Evolutionary conservation across 2,329 filamentous ascomycete species (phyloP).

Genomic region (Aspergillus sp.): DNA sequence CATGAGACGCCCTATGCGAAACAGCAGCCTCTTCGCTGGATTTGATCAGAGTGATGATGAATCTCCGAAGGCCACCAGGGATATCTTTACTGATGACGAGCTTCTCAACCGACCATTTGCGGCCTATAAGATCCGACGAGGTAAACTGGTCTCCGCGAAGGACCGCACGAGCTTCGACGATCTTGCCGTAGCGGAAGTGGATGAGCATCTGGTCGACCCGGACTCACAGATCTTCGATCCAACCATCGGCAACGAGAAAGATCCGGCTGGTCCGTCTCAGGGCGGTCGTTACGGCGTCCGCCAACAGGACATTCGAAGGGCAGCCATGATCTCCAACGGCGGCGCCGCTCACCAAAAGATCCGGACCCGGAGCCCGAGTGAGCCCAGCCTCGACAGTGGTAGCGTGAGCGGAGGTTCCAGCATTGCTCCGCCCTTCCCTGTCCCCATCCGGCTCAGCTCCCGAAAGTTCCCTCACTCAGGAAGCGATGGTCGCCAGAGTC

Average conservation of each 20-base stretch:
- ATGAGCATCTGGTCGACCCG: conserved; percentile 35
- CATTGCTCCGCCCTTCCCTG: conserved; percentile 76
- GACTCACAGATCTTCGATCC: conserved; percentile 27
- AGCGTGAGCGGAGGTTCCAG: conserved; percentile 35
- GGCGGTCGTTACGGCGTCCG: conserved; percentile 36
- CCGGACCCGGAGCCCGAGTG: conserved; percentile 53
- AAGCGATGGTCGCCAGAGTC: conserved; percentile 77
- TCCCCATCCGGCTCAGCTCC: conserved; percentile 85
- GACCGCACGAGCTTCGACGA: conserved; percentile 32
- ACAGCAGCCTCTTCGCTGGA: conserved; percentile 82
- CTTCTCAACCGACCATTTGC: conserved; percentile 46
- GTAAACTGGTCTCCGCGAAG: conserved; percentile 41
- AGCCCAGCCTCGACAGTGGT: conserved; percentile 43
- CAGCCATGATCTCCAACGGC: conserved; percentile 77
- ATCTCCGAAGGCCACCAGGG: conserved; percentile 20
- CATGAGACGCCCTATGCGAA: conserved; percentile 68
- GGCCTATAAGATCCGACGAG: conserved; percentile 42
- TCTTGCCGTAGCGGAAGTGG: conserved; percentile 33
- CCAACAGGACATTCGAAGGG: conserved; percentile 69
- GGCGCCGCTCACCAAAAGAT: conserved; percentile 67
- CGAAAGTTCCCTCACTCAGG: conserved; percentile 66
- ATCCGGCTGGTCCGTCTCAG: conserved; percentile 10
- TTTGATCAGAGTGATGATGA: conserved; percentile 68
- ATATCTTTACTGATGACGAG: conserved; percentile 45
- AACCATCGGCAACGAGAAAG: conserved; percentile 7